Percentiles rank a stretch among this genome's conserved stretches.
These are phyloP conservation scores for Serendipita sp. DNA, from an alignment of 768 basidiomycete species.

Conservation along the genomic window DNA sequence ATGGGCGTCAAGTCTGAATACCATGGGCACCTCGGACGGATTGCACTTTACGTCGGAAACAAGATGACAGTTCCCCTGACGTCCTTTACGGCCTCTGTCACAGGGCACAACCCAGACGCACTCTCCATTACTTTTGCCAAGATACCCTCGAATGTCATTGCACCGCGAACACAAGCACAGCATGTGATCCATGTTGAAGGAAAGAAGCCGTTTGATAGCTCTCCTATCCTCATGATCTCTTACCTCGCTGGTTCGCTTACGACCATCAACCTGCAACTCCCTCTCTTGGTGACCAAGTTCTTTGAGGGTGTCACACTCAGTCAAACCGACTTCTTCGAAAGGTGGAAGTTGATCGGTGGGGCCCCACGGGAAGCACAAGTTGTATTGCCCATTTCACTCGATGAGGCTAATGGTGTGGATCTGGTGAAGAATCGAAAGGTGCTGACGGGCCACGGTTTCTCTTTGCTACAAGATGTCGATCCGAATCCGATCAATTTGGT, in stretches of 20 bases:
- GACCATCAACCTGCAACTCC: slow-evolving; percentile 65
- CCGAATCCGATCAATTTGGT: slow-evolving; percentile 90
- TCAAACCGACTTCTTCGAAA: slow-evolving; percentile 80
- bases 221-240: slow-evolving; percentile 72
- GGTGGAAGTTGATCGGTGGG: slow-evolving; percentile 96
- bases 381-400: slow-evolving; percentile 68
- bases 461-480: slow-evolving; percentile 70
- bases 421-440: slow-evolving; percentile 55
- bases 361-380: slow-evolving; percentile 81
- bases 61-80: slow-evolving; percentile 81
- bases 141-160: slow-evolving; percentile 70
- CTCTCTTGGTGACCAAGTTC: slow-evolving; percentile 81
- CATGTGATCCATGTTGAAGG: slow-evolving; percentile 91
- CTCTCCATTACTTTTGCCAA: slow-evolving; percentile 77
- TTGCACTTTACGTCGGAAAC: slow-evolving; percentile 93
- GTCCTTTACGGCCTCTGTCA: slow-evolving; percentile 73
- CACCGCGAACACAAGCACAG: slow-evolving; percentile 75
- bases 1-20: slow-evolving; percentile 94
- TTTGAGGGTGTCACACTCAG: slow-evolving; percentile 82
- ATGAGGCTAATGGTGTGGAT: slow-evolving; percentile 55
- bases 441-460: slow-evolving; percentile 60
- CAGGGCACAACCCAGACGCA: slow-evolving; percentile 56
- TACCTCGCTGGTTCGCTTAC: slow-evolving; percentile 89
- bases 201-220: slow-evolving; percentile 61
- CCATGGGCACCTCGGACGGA: slow-evolving; percentile 83